These are phyloP conservation scores for Trifolium repens DNA, from an alignment of 306 rosid species.

Conservation along the genomic window DNA sequence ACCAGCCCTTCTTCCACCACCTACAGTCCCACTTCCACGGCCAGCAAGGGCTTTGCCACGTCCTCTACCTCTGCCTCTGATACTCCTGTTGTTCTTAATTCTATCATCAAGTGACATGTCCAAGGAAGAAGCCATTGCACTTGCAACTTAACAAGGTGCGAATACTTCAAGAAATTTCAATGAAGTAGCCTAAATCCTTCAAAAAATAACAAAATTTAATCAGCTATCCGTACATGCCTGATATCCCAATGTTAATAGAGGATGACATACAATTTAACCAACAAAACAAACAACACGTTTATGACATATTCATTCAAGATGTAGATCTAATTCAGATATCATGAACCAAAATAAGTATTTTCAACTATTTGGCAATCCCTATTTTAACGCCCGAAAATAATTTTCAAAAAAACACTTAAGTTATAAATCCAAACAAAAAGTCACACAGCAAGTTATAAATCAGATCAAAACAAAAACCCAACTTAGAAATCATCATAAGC, in stretches of 20 bases:
- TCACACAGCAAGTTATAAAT: too few species aligned
- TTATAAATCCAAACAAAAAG: too few species aligned
- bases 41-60: slow-evolving; percentile 74
- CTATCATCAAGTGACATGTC: slow-evolving; percentile 92
- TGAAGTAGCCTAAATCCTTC: slow-evolving; percentile 22
- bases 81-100: slow-evolving; percentile 78
- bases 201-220: slow-evolving; percentile 10
- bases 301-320: too few species aligned
- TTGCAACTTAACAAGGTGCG: not conserved
- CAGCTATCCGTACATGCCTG: not conserved
- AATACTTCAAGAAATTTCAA: slow-evolving; percentile 30
- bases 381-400: not conserved
- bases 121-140: slow-evolving; percentile 77
- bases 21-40: slow-evolving; percentile 64
- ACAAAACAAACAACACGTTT: too few species aligned
- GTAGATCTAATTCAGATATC: too few species aligned
- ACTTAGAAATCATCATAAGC: not conserved
- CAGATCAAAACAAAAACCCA: not conserved
- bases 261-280: too few species aligned
- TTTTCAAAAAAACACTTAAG: slow-evolving; percentile 14
- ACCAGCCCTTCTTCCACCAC: slow-evolving; percentile 64
- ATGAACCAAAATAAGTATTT: not conserved
- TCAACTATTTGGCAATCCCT: not conserved
- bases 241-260: too few species aligned
- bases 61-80: slow-evolving; percentile 75